phyloP scores from a whole-genome alignment of 139 green algal genomes.

The Klebsormidium nitens region DNA sequence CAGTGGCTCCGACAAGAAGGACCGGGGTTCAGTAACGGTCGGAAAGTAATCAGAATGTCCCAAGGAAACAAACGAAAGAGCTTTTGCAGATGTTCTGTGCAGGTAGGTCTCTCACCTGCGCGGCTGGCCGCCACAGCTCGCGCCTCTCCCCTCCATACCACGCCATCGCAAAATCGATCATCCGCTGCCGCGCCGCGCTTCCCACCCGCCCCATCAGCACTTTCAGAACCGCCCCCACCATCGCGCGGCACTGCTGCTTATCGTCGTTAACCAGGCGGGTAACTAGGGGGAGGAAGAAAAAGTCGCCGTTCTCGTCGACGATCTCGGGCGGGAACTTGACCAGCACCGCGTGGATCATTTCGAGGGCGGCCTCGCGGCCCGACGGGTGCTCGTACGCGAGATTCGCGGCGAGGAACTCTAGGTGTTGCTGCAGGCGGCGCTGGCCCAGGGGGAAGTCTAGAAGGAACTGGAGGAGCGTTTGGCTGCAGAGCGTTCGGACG shows the following conservation, averaged over 20 bases:
- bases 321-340: constrained; percentile 73
- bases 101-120: constrained; percentile 41
- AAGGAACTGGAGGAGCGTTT: constrained; percentile 81
- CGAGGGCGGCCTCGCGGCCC: constrained; percentile 56
- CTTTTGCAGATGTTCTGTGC: too few species aligned
- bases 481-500: constrained; percentile 53
- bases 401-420: constrained; percentile 71
- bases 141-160: constrained; percentile 52
- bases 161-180: constrained; percentile 19
- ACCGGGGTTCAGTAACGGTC: too few species aligned
- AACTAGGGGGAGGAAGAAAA: constrained; percentile 78
- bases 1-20: too few species aligned
- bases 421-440: constrained; percentile 62
- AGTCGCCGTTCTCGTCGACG: constrained; percentile 52
- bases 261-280: constrained; percentile 71
- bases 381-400: constrained; percentile 40
- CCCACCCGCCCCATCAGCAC: constrained; percentile 50
- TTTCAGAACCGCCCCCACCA: constrained; percentile 47
- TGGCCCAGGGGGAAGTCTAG: constrained; percentile 84
- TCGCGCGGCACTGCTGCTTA: constrained; percentile 46
- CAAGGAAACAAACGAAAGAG: constrained; percentile 3
- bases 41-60: too few species aligned
- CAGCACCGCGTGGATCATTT: constrained; percentile 66
- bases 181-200: background rate
- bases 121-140: constrained; percentile 49